A percentile compares a stretch with the other conserved stretches of the same genome.
These are phyloP conservation scores for Taphrina pruni DNA, from an alignment of 1,139 yeast genomes.

Conservation along the genomic window DNA sequence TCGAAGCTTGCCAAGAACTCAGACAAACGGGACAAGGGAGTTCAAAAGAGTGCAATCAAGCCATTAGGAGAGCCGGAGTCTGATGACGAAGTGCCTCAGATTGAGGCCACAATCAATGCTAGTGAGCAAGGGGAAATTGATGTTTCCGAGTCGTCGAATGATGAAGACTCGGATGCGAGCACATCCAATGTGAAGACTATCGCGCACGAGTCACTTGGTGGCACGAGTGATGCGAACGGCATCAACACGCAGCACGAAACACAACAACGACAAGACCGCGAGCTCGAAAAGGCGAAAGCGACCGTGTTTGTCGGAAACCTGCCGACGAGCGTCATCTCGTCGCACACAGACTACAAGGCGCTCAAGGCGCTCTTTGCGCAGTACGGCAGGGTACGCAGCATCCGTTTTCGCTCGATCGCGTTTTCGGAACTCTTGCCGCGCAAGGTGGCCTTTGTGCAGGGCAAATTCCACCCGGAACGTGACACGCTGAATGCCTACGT, in stretches of 20 bases:
- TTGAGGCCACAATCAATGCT: constrained; percentile 43
- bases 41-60: neutral
- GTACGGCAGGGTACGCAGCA: constrained; percentile 69
- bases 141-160: constrained; percentile 51
- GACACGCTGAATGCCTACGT: constrained; percentile 87
- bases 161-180: constrained; percentile 29
- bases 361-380: constrained; percentile 49
- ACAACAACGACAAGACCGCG: constrained; percentile 66
- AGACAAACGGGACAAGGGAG: constrained; percentile 8
- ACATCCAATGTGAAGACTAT: too few relatives aligned
- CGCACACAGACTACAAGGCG: constrained; percentile 55
- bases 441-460: constrained; percentile 85
- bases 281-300: constrained; percentile 81
- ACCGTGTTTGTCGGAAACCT: constrained; percentile 92
- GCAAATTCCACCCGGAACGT: constrained; percentile 75
- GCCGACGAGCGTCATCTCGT: constrained; percentile 66
- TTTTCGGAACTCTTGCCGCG: constrained; percentile 88
- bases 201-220: neutral
- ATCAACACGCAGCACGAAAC: constrained; percentile 49
- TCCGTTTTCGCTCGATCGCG: constrained; percentile 90
- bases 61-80: constrained; percentile 36
- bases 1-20: constrained; percentile 28
- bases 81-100: constrained; percentile 46
- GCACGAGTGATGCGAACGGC: constrained; percentile 19
- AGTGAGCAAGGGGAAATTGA: constrained; percentile 42